Evolutionary conservation across 2,329 filamentous ascomycete genomes (phyloP).

Genomic region (Neofusicoccum kwambonambiense): DNA sequence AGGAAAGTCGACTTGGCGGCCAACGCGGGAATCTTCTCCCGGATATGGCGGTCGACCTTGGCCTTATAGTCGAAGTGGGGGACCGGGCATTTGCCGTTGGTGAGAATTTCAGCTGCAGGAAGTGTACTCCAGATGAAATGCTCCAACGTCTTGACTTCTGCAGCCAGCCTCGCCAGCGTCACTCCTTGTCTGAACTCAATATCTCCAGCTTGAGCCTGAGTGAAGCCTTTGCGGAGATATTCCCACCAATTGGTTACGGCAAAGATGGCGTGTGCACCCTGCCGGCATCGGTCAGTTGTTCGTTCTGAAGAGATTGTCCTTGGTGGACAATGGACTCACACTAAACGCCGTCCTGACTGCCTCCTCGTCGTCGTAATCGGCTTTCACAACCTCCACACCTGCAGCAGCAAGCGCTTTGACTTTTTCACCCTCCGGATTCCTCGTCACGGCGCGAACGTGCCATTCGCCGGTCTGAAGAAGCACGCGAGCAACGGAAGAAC

Average conservation of each 20-base stretch:
- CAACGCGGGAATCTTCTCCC: slow-evolving; percentile 29
- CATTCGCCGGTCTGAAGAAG: slow-evolving; percentile 24
- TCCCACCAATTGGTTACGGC: slow-evolving; percentile 24
- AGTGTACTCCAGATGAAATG: slow-evolving; percentile 50
- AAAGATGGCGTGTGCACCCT: slow-evolving; percentile 22
- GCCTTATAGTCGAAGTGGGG: slow-evolving; percentile 48
- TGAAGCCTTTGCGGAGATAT: slow-evolving; percentile 26
- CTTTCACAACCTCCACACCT: slow-evolving; percentile 23
- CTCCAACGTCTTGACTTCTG: slow-evolving; percentile 35
- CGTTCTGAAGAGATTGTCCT: too few relatives aligned
- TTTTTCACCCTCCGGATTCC: slow-evolving; percentile 24
- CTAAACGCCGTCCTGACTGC: slow-evolving; percentile 22
- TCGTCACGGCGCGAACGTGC: slow-evolving; percentile 27
- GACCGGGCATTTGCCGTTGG: slow-evolving; percentile 29
- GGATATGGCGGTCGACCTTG: slow-evolving; percentile 43
- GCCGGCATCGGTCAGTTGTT: too few relatives aligned
- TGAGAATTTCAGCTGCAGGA: slow-evolving; percentile 35
- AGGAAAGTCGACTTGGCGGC: slow-evolving; percentile 30
- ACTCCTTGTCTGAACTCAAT: slow-evolving; percentile 42
- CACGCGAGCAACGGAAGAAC: slow-evolving; percentile 23
- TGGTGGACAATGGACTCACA: too few relatives aligned
- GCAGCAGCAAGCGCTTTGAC: slow-evolving; percentile 22
- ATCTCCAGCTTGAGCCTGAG: slow-evolving; percentile 33
- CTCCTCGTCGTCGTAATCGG: slow-evolving; percentile 21
- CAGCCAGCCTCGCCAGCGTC: slow-evolving; percentile 45